Evolutionary conservation across 768 basidiomycete species (phyloP), one percentile per base, ranked within the genome.

Genomic region (Termitomyces sp.): DNA sequence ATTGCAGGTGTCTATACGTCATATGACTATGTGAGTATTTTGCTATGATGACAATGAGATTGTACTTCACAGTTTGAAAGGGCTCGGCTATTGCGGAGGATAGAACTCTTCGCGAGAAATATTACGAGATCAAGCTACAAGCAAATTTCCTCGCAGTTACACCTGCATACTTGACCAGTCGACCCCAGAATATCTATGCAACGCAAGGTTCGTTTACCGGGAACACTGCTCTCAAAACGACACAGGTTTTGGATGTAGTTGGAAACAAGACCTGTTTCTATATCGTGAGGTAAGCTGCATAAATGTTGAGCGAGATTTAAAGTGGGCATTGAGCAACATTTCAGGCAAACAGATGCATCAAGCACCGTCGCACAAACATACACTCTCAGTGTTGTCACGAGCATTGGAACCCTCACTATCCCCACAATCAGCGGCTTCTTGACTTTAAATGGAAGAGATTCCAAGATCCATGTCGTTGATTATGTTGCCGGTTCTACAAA

Each of bases 71-170:
- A 40, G 44, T 35, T 49, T 42, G 6, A 6, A 43, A 80, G 80
- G 80, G 79, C 6, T 69, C 77, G 4, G 77, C 78, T 4, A 80
- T 81, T 45, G 75, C 79, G 9, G 80, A 81, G 68, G 80, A 80
- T 55, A 71, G 80, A 38, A 77, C 78, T 2, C 71, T 81, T 24
- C 74, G 80, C 26, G 80, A 82, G 60, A 82, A 82, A 61, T 80
- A 75, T 64, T 80, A 81, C 53, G 80, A 82, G 58, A 66, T 80
- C 51, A 82, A 82, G 63, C 64, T 80, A 18, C 78, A 80, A 63
- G 77, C 79, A 36, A 76, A 77, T 64, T 81, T 81, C 70, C 68
- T 80, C 47, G 73, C 74, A 2, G 80, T 77, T 33, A 79, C 78
- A 44, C 79, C 79, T 6, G 78, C 80, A 6, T 82, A 75, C 64